Conservation (phyloP, 352 stramenopile species). For the Globisporangium radiosum region DNA sequence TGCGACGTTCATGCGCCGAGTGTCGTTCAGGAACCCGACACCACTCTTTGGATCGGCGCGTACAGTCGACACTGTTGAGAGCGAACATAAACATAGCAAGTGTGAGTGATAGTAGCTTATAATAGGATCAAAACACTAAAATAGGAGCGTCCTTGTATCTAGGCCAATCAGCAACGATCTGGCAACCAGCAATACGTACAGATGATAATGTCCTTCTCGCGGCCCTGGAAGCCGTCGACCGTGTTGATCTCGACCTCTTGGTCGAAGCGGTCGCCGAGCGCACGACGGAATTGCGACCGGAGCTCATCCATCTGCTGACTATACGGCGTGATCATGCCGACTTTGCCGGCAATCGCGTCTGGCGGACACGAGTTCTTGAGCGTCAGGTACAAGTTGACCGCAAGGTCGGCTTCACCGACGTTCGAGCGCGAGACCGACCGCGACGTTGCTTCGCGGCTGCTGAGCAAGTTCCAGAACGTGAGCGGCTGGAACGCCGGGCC, state of each 20-base stretch:
- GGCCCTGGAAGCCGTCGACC: constrained; percentile 90
- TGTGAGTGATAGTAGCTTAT: too few relatives aligned
- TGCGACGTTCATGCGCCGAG: constrained; percentile 86
- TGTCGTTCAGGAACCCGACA: constrained; percentile 87
- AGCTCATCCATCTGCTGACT: constrained; percentile 89
- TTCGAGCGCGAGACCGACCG: constrained; percentile 82
- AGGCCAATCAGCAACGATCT: too few relatives aligned
- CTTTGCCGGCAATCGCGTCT: constrained; percentile 66
- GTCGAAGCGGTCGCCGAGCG: constrained; percentile 62
- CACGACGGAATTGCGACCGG: constrained; percentile 39
- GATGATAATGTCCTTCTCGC: constrained; percentile 90
- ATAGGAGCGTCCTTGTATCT: too few relatives aligned
- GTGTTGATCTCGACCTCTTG: constrained; percentile 90
- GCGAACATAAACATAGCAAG: neutral
- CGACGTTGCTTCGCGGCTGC: constrained; percentile 59
- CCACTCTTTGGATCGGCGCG: constrained; percentile 72
- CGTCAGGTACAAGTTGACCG: constrained; percentile 84
- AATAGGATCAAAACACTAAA: too few relatives aligned
- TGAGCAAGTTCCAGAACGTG: constrained; percentile 84
- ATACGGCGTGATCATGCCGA: constrained; percentile 88
- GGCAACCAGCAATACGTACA: constrained; percentile 30
- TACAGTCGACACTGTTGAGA: constrained; percentile 72
- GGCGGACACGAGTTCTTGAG: constrained; percentile 80
- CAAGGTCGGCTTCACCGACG: constrained; percentile 70
- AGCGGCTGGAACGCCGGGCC: constrained; percentile 68